Base-by-base conservation (phyloP, 2,329 filamentous ascomycete genomes). In the Penicillium olsonii region DNA sequence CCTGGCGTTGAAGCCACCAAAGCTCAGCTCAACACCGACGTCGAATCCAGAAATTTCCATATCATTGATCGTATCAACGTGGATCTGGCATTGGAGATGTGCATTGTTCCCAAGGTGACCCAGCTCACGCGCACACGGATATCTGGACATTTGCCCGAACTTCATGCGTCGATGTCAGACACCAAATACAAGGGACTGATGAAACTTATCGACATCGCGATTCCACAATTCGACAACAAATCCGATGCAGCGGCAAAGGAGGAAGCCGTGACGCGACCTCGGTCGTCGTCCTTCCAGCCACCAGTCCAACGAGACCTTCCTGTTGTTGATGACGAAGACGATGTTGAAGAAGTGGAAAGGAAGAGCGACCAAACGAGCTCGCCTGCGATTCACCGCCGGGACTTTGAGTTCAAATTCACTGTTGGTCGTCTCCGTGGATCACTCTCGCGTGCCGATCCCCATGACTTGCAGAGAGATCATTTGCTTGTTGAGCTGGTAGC, bases 51-150 rank as follows among this genome's bases (percentile, higher is more conserved):
- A 48, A 85, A 86, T 55, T 80, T 95, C 57, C 92, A 97, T 67
- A 85, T 99, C 46, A 90, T 99, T 29, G 92, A 99, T 68, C 86
- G 90, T 57, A 99, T 99, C 75, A 99, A 96, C 60, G 88, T 99
- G 61, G 90, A 97, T 68, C 97, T 99, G 68, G 85, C 91, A 10
- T 84, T 99, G n/a, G 92, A 96, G 68, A 87, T 88, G 17, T 99
- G 92, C 7, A 99, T 99, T 59, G 77, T 99, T n/a, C 94, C 94
- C 0, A 96, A 96, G 67, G 90, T 90, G 0, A 88, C 92, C 0
- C 95, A 96, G 55, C 76, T 99, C 41, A 95, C 94, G 12, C 94
- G 94, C 63, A 86, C 96, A 59, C 87, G 90, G 53, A 84, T 99
- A 27, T 95, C 91, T 1, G 94, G 94, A 2, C 90, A 95, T 61